Base-by-base conservation (phyloP, 2,329 filamentous ascomycete genomes). In the Exophiala alcalophila region DNA sequence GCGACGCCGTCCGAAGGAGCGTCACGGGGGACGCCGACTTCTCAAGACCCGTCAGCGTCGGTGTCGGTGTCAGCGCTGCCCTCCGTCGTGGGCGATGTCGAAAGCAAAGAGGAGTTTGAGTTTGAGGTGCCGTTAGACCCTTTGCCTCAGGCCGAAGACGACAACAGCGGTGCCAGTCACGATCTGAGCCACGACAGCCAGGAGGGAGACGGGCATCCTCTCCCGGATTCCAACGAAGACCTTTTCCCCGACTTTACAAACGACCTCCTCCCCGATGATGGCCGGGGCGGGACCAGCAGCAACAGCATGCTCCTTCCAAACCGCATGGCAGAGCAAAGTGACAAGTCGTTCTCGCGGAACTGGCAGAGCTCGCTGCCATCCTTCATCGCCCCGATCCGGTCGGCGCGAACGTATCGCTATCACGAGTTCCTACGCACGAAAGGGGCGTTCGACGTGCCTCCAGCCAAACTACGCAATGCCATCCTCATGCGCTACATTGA, bases 401-500 rank as follows among this genome's bases (percentile, higher is more conserved):
- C 77, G 29, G 83, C 83, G 58, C 83, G 94, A 55, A 80, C 83
- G 2, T 73, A 78, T n/a, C 86, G 94, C 54, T 89, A 96, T 67
- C 77, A 94, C 49, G 76, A 81, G 44, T 95, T 91, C 63, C 74
- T 96, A 43, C 77, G 82, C 47, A 77, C 81, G 59, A 48, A 78
- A 70, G 88, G 88, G 3, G 88, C 88, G 1, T 69, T 96, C 54
- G 81, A 80, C 1, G 76, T 96, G 24, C 90, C 90, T 3, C 72
- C 76, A 27, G 64, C 73, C 4, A 67, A 70, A 4, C 71, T 95
- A 23, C 85, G 91, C 58, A 86, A 84, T 61, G 87, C 88, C 44
- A 74, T 96, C 28, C 69, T 96, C 11, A 81, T 82, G 56, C 81
- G 81, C 20, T 95, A 92, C 57, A 74, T 91, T 49, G 84, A 94